Base-by-base conservation (phyloP, 495 filamentous ascomycete species). In the Aspergillus funiculosus region DNA sequence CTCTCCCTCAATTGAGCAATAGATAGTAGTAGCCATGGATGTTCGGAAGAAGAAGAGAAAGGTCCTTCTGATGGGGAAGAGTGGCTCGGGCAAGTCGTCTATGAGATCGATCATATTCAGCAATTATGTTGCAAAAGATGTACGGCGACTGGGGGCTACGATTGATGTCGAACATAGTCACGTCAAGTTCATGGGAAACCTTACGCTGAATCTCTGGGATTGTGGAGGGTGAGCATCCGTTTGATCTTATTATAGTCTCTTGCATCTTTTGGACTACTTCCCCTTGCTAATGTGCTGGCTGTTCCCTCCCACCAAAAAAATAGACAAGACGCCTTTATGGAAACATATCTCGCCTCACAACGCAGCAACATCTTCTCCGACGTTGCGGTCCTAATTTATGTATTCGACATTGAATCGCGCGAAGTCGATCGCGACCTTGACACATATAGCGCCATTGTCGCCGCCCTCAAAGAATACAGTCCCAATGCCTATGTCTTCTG, bases 91-190 rank as follows among this genome's bases (percentile, higher is more conserved):
- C n/a, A 98, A 98, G 64, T 95, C 90, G 22, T 95, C 89, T 37
- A 98, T 98, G 92, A 79, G 94, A 41, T 89, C 84, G 44, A 97
- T 98, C 56, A 94, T 98, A 55, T 98, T 98, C 68, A 90, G 84
- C 70, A 97, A 98, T 65, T 96, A 95, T 54, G 85, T 96, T 38
- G 92, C 94, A 27, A 91, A 91, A 58, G 94, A 98, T 72, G 94
- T 95, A 4, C 82, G 92, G 19, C 74, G 92, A 21, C 68, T 98
- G 50, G 92, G 91, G 36, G 92, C 92, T n/a, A 98, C 92, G 3
- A 96, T 98, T 60, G 92, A 97, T 64, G 90, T 98, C 38, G 92
- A 98, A 71, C 85, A 96, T 53, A 95, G 88, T 34, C 89, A 95
- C 67, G 89, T 97, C 68, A 91, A 94, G 65, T 98, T 98, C 68